Base-by-base conservation (phyloP, 2,329 filamentous ascomycete genomes). In the Didymellaceae sp. region DNA sequence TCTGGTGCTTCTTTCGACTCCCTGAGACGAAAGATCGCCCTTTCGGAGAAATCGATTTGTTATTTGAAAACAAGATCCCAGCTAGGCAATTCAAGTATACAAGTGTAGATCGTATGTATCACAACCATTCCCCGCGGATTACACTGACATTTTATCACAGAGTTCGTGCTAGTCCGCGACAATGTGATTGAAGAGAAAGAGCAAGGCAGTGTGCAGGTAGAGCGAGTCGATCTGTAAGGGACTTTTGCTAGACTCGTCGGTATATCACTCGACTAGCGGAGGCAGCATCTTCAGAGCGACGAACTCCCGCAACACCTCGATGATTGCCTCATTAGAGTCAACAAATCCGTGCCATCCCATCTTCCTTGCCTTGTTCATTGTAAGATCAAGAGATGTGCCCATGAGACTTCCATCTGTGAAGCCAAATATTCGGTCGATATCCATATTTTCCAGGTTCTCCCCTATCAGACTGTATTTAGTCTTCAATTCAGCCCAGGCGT, bases 21-120 rank as follows among this genome's bases (percentile, higher is more conserved):
- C 91, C 90, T 0, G 90, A 95, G 68, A 90, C 90, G 0, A 78
- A 78, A 1, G 90, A 88, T 6, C 83, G 90, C 20, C 87, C 88
- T 0, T 95, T 91, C 67, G 90, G 88, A 10, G 90, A 96, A 74
- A 76, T 95, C 52, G 90, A 95, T 70, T 67, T 92, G 28, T 78
- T 95, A 41, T 95, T 95, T 63, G 87, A 92, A 73, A 57, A 55
- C 45, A 59, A 52, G 38, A 50, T 59, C 17, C 34, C 53, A 9
- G 64, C 64, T 2, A 50, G 61, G 21, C 57, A 59, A 45, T 65
- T 65, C 28, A 25, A 38, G 2, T 25, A 38, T 11, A 26, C 5
- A 2, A 38, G 10, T 2, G 35, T 38, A 8, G 35, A 38, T n/a
- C 35, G 5, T 38, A 38, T 6, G 35, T 26, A 14, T 26, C 8